These are phyloP conservation scores for Cladophialophora immunda DNA, from an alignment of 2,329 filamentous ascomycete genomes.

Conservation along the genomic window DNA sequence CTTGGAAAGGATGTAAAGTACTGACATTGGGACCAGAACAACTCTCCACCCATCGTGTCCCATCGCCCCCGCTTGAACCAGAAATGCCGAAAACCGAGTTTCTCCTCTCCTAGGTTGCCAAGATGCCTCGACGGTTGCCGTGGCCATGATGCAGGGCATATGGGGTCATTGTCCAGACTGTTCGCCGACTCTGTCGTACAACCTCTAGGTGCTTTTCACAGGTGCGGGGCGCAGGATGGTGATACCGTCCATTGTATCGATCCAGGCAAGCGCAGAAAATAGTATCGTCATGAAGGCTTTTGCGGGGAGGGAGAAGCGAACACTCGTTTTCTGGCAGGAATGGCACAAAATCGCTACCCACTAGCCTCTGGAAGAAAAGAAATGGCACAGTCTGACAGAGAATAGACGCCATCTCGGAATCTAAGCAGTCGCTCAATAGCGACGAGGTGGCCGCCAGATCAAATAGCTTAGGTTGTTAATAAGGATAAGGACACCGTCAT, in stretches of 20 bases:
- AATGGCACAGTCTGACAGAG: no score
- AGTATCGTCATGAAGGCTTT: not conserved
- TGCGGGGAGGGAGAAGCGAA: constrained; percentile 5
- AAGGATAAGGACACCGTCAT: no score
- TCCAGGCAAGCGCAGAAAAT: constrained; percentile 1
- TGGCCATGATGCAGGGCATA: not conserved
- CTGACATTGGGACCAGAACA: not conserved
- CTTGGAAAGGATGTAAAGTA: not conserved
- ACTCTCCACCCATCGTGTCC: not conserved
- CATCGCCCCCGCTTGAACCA: not conserved
- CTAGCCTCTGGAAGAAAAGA: no score
- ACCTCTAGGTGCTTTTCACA: constrained; percentile 1
- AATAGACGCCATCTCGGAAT: no score
- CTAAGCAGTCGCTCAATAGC: no score
- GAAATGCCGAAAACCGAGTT: constrained; percentile 5
- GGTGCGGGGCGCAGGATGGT: not conserved
- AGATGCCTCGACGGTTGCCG: not conserved
- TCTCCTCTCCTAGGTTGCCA: not conserved
- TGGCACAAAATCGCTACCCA: not conserved
- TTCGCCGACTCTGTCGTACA: not conserved
- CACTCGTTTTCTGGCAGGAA: not conserved
- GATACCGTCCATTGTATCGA: not conserved
- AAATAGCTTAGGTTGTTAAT: no score
- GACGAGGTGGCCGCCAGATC: no score
- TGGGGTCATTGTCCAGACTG: not conserved